A percentile compares a stretch with the other conserved stretches of the same genome.
phyloP scores from a whole-genome alignment of 805 yeast genomes.

The Starmerella floricola region DNA sequence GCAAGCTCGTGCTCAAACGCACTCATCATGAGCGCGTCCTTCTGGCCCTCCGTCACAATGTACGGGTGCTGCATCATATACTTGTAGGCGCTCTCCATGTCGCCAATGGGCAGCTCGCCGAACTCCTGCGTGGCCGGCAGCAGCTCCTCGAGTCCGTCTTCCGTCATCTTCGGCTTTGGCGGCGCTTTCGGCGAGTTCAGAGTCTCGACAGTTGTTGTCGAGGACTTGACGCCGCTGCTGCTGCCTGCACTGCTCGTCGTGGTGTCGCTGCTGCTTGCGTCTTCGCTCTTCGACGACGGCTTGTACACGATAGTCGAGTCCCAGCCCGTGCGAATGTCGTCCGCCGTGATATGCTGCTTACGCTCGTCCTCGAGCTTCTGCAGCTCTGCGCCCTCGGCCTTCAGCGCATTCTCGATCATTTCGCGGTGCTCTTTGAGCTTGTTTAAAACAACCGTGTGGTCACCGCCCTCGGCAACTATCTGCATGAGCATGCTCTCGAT shows the following conservation, averaged over 20 bases:
- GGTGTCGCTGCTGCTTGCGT: constrained; percentile 13
- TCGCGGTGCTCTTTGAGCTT: constrained; percentile 46
- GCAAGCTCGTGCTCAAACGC: constrained; percentile 75
- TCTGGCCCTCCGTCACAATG: constrained; percentile 70
- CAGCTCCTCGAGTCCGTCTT: constrained; percentile 28
- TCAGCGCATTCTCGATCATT: constrained; percentile 40
- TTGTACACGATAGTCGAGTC: constrained; percentile 73
- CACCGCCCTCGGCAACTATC: constrained; percentile 46
- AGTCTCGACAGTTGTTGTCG: constrained; percentile 27
- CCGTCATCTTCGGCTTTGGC: constrained; percentile 17
- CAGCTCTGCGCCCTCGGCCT: constrained; percentile 53
- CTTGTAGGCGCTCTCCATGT: constrained; percentile 40
- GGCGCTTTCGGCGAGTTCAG: constrained; percentile 22
- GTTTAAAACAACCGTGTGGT: constrained; percentile 29
- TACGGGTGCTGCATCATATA: constrained; percentile 45
- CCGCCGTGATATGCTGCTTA: constrained; percentile 65
- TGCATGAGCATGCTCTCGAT: constrained; percentile 79
- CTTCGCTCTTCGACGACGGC: constrained; percentile 26
- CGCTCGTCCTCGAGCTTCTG: constrained; percentile 59
- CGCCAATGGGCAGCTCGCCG: constrained; percentile 41
- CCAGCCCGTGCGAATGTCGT: constrained; percentile 85
- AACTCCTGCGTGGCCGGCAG: constrained; percentile 56
- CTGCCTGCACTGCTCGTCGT: not conserved
- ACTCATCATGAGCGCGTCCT: constrained; percentile 84
- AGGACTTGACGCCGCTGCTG: constrained; percentile 19